A percentile compares a stretch with the other conserved stretches of the same genome.
Evolutionary conservation across 805 yeast genomes (phyloP).

Genomic region (Wickerhamiella alocasiicola): DNA sequence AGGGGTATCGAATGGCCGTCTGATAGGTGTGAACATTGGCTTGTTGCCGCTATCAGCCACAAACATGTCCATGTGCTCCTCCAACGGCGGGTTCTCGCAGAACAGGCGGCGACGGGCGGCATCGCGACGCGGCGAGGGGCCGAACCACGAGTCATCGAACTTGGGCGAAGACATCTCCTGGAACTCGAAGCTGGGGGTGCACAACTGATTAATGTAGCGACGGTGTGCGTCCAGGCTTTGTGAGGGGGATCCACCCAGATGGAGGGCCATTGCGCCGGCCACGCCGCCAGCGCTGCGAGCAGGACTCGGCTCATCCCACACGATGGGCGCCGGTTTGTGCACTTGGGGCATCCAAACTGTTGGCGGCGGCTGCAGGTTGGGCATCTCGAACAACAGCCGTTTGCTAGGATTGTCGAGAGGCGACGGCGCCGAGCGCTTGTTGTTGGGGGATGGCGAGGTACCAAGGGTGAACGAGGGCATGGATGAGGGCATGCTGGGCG

Average conservation of each 20-base stretch:
- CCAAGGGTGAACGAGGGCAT: no score
- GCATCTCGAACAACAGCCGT: conserved; percentile 10
- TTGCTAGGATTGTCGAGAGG: neutral
- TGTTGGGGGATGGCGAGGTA: neutral
- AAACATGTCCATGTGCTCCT: conserved; percentile 20
- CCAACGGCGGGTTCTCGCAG: conserved; percentile 1
- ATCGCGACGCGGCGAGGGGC: conserved; percentile 18
- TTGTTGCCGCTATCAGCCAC: conserved; percentile 35
- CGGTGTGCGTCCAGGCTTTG: conserved; percentile 22
- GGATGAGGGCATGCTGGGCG: neutral
- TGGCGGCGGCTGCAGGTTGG: conserved; percentile 12
- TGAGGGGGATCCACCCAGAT: no score
- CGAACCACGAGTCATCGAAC: conserved; percentile 19
- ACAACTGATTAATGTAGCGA: conserved; percentile 19
- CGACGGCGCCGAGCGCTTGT: conserved; percentile 3
- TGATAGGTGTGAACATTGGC: conserved; percentile 22
- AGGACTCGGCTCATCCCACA: conserved; percentile 9
- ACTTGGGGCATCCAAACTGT: conserved; percentile 13
- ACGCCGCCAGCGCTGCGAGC: conserved; percentile 1
- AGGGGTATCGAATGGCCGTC: conserved; percentile 23
- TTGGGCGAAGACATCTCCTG: neutral
- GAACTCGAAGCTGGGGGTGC: conserved; percentile 18
- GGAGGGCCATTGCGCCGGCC: no score
- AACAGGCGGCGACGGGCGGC: conserved; percentile 13
- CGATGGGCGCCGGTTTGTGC: conserved; percentile 6